phyloP scores from a whole-genome alignment of 164 flowering plant genomes.

The Umbellularia californica region DNA sequence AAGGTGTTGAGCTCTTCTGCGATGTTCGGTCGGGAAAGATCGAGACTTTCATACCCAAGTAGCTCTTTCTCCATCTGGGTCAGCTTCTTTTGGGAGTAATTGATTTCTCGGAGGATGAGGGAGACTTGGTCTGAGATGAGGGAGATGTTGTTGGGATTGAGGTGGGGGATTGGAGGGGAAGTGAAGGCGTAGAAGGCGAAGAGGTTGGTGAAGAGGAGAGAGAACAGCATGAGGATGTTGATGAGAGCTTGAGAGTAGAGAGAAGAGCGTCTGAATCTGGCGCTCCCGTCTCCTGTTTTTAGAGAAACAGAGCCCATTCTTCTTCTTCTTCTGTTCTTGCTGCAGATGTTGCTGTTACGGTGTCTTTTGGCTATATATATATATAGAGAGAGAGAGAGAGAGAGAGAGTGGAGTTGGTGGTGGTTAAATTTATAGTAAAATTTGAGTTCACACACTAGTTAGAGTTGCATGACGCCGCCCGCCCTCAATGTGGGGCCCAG shows the following conservation, averaged over 20 bases:
- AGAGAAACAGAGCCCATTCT: slow-evolving; percentile 76
- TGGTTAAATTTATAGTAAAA: background rate
- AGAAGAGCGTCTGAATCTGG: slow-evolving; percentile 70
- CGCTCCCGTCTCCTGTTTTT: slow-evolving; percentile 89
- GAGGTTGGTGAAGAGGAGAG: slow-evolving; percentile 83
- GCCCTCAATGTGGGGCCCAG: too few relatives aligned
- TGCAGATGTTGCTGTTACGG: background rate
- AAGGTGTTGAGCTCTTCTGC: slow-evolving; percentile 65
- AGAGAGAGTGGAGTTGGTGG: background rate
- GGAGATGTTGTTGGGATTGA: slow-evolving; percentile 59
- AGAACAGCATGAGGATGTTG: slow-evolving; percentile 73
- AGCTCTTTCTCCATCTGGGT: slow-evolving; percentile 85
- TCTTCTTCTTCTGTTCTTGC: background rate
- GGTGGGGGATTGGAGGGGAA: slow-evolving; percentile 28
- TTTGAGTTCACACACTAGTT: too few relatives aligned
- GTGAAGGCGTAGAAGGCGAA: slow-evolving; percentile 91
- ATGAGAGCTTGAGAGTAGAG: slow-evolving; percentile 63
- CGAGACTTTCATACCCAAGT: slow-evolving; percentile 73
- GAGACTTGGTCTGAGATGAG: slow-evolving; percentile 85
- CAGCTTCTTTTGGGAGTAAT: slow-evolving; percentile 72
- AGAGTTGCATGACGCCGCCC: too few relatives aligned
- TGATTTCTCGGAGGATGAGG: slow-evolving; percentile 75
- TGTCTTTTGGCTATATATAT: too few relatives aligned
- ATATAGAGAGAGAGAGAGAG: background rate
- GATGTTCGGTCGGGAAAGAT: slow-evolving; percentile 59